These are phyloP conservation scores for Exophiala alcalophila DNA, from an alignment of 2,329 filamentous ascomycete genomes.

Conservation along the genomic window DNA sequence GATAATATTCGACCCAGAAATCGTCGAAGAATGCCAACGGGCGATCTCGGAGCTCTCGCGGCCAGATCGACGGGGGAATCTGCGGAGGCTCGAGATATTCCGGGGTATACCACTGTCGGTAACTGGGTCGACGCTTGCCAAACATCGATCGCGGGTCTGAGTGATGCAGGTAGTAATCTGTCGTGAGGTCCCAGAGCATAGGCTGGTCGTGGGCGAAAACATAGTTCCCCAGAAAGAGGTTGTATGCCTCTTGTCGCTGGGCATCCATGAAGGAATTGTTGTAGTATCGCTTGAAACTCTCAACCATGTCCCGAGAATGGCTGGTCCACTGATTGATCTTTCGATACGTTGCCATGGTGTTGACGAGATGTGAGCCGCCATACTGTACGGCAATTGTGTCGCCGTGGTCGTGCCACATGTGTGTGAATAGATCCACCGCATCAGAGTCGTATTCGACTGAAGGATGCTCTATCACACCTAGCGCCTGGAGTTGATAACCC, in stretches of 20 bases:
- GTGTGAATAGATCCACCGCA: constrained; percentile 91
- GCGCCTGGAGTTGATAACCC: constrained; percentile 84
- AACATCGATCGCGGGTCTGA: constrained; percentile 74
- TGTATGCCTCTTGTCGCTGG: constrained; percentile 97
- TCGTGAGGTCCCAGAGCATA: constrained; percentile 93
- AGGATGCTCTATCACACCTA: constrained; percentile 78
- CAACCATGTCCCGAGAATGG: constrained; percentile 96
- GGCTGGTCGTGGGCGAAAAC: constrained; percentile 82
- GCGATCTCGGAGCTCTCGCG: constrained; percentile 40
- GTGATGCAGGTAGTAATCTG: constrained; percentile 95
- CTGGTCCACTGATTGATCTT: constrained; percentile 99
- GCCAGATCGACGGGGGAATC: constrained; percentile 50
- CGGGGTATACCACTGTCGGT: constrained; percentile 86
- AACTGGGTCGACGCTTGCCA: constrained; percentile 62
- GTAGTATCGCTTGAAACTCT: constrained; percentile 98
- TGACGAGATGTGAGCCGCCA: constrained; percentile 93
- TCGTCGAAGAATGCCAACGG: constrained; percentile 71
- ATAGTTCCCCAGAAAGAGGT: constrained; percentile 94
- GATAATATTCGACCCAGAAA: constrained; percentile 97
- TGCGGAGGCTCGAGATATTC: constrained; percentile 63
- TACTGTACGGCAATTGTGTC: constrained; percentile 98
- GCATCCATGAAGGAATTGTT: constrained; percentile 97
- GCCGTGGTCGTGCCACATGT: constrained; percentile 97
- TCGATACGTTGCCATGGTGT: constrained; percentile 98
- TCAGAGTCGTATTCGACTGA: constrained; percentile 91